Conservation (phyloP, 1,284 basidiomycete genomes). For the Tilletia walkeri region DNA sequence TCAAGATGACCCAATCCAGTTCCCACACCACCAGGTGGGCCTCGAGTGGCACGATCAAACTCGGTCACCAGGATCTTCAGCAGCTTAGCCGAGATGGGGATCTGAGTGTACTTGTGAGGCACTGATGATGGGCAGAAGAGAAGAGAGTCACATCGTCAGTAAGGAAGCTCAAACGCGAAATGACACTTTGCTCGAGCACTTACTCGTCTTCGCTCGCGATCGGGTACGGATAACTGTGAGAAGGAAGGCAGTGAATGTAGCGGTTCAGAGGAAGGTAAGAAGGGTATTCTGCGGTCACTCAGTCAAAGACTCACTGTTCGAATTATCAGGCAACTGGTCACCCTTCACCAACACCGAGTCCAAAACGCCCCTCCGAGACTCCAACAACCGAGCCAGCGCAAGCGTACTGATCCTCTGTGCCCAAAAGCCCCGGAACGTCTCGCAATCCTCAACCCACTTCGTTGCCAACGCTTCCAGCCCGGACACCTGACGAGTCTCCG, state of each 20-base stretch:
- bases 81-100: constrained; percentile 85
- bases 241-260: not conserved
- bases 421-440: constrained; percentile 93
- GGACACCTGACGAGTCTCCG: constrained; percentile 55
- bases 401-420: constrained; percentile 62
- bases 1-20: not conserved
- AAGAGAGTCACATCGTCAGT: too few species aligned
- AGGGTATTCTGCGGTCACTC: too few species aligned
- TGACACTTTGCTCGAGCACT: constrained; percentile 23
- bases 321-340: constrained; percentile 68
- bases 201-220: constrained; percentile 79
- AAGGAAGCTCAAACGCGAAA: not conserved
- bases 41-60: constrained; percentile 62
- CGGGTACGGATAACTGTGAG: constrained; percentile 79
- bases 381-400: constrained; percentile 75
- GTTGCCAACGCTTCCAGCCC: constrained; percentile 77
- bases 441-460: constrained; percentile 89
- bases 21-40: constrained; percentile 39
- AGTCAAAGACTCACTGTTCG: constrained; percentile 17
- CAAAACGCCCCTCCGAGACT: constrained; percentile 67
- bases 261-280: not conserved
- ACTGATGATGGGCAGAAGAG: constrained; percentile 58
- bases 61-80: constrained; percentile 85
- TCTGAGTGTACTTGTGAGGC: constrained; percentile 78
- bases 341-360: constrained; percentile 76